Evolutionary conservation across 257 asterid genomes (phyloP).

Genomic region (Penstemon eatonii): DNA sequence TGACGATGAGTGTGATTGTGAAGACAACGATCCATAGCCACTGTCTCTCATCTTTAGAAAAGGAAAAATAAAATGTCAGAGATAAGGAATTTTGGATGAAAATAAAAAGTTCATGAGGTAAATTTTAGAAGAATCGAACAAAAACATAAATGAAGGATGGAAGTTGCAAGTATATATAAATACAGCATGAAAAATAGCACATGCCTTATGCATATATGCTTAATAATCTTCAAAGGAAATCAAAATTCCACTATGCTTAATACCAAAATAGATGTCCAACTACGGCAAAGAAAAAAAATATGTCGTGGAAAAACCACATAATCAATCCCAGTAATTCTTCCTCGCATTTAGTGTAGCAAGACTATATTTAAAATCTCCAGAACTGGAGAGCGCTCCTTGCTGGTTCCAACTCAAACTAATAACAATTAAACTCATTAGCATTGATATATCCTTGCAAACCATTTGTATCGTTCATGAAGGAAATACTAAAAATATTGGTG

Average conservation of each 20-base stretch:
- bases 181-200: neutral
- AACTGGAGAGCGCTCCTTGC: neutral
- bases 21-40: slow-evolving; percentile 57
- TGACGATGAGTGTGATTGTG: slow-evolving; percentile 69
- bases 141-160: neutral
- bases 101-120: slow-evolving; percentile 4
- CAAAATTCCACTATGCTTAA: neutral
- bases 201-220: neutral
- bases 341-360: neutral
- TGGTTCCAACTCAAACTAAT: slow-evolving; percentile 1
- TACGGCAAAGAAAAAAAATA: slow-evolving; percentile 7
- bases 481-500: slow-evolving; percentile 1
- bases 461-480: neutral
- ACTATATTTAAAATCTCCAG: neutral
- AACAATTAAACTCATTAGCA: neutral
- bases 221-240: slow-evolving; percentile 2
- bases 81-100: slow-evolving; percentile 14
- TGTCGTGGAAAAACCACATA: slow-evolving; percentile 4
- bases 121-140: neutral
- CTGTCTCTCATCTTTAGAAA: slow-evolving; percentile 63
- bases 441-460: neutral
- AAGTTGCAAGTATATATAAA: neutral
- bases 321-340: slow-evolving; percentile 5
- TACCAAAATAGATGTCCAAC: slow-evolving; percentile 12
- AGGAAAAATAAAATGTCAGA: slow-evolving; percentile 24